phyloP scores from a whole-genome alignment of 768 basidiomycete species.

The Agrocybe pediades region DNA sequence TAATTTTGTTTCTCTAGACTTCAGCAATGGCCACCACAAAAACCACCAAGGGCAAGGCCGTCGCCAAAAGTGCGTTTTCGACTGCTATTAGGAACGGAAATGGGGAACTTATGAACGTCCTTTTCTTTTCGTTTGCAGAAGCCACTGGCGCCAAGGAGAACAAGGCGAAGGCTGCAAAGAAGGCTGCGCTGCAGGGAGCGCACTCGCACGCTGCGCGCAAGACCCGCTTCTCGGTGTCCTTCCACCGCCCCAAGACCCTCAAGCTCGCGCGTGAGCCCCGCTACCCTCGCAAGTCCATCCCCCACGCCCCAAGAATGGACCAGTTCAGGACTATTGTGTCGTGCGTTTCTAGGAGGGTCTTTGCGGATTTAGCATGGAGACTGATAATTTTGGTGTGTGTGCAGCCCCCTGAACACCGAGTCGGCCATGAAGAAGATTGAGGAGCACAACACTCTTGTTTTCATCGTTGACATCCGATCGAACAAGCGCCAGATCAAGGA shows the following conservation, averaged over 20 bases:
- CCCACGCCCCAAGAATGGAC: constrained; percentile 93
- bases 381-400: constrained; percentile 4
- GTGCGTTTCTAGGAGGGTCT: constrained; percentile 42
- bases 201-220: constrained; percentile 79
- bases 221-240: constrained; percentile 81
- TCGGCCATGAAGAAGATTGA: constrained; percentile 99
- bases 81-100: not conserved
- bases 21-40: constrained; percentile 68
- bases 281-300: constrained; percentile 95
- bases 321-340: constrained; percentile 93
- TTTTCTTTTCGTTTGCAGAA: constrained; percentile 18
- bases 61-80: constrained; percentile 41
- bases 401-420: constrained; percentile 89
- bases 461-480: constrained; percentile 91
- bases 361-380: not conserved
- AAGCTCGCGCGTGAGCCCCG: constrained; percentile 80
- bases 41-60: constrained; percentile 64
- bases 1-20: constrained; percentile 10
- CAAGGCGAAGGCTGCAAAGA: constrained; percentile 95
- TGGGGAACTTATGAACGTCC: not conserved
- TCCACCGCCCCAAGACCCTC: constrained; percentile 96
- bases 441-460: constrained; percentile 99
- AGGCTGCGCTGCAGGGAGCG: constrained; percentile 90
- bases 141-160: constrained; percentile 41
- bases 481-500: constrained; percentile 99